Base-by-base conservation (phyloP, 2,329 filamentous ascomycete genomes). In the Exserohilum rostratum region DNA sequence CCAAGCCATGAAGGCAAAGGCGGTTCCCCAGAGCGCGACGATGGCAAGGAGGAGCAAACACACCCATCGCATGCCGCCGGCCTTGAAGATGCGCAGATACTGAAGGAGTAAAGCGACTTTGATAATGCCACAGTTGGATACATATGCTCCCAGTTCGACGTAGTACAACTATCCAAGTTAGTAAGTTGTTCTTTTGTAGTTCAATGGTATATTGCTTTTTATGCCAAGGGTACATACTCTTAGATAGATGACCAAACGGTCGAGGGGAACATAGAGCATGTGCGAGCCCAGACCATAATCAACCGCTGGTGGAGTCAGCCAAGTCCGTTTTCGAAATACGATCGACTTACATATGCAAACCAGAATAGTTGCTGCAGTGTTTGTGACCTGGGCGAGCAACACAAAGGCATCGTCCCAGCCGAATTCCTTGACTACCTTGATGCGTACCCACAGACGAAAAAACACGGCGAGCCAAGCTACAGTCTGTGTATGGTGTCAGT, bases 391-490 rank as follows among this genome's bases (percentile, higher is more conserved):
- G 20, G 71, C 62, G 20, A 74, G 12, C 2, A 70, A 18, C 1
- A 76, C 67, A 12, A 73, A 68, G 3, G 64, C 48, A 51, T 76
- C 73, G 49, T 76, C 73, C 66, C 68, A 74, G n/a, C 73, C 70
- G 3, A 70, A 60, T 46, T 74, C 66, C n/a, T 61, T 65, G 17
- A 74, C 55, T 4, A 73, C 38, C 12, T 47, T 59, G 18, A 71
- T 43, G 3, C 71, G 65, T 11, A 70, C 67, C 57, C 61, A 73
- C 1, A 73, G 46, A 39, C 71, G 69, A 29, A 71, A 56, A 5
- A 54, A 6, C 6, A 74, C 66, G 4, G 70, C 69, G 2, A 65
- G 27, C 65, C 67, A 72, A 17, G 66, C 62, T 11, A 72, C 6
- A 13, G 66, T 37, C 70, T 73, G 35, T 22, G 11, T 13, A 15